Base-by-base conservation (phyloP, 768 basidiomycete species). In the Crassisporium funariophilum region DNA sequence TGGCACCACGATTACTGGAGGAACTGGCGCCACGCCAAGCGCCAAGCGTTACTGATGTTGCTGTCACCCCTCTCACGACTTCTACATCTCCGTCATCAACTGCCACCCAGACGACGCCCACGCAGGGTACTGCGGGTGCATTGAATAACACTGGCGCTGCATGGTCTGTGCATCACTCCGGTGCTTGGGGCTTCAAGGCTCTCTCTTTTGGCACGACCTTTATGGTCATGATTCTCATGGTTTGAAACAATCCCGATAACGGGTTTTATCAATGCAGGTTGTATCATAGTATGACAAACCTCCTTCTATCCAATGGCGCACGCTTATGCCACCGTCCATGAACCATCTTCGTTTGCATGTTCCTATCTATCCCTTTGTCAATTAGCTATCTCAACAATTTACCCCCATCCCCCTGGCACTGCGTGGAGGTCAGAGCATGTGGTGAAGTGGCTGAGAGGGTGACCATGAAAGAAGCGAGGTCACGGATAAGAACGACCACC, bases 1-100 rank as follows among this genome's bases (percentile, higher is more conserved):
- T 9, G 64, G 66, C 8, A 57, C 61, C 20, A 54, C 49, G 7
- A 68, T 67, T 19, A 68, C 68, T 17, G 65, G 60, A 15, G 60
- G 58, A 15, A 24, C 41, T 12, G 35, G 21, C 16, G 10, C 20
- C 4, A 15, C 25, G 21, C 13, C 38, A 20, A n/a, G n/a, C n/a
- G n/a, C n/a, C n/a, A n/a, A 39, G 16, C 6, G 24, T 19, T n/a
- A 57, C 57, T 25, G 46, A 44, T 36, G 19, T 55, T 15, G 35
- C 42, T 21, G 16, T 41, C 15, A 15, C 53, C 7, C 41, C 57
- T 11, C 16, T 38, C 16, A 27, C 49, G 3, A 55, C 63, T 10
- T 43, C 54, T 15, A 58, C 66, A 7, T 39, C 54, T 5, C 53
- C 58, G 12, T 3, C n/a, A 20, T 51, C 53, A n/a, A 37, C 38